phyloP scores from a whole-genome alignment of 2,329 filamentous ascomycete genomes.

The Trichoderma atroviride region DNA sequence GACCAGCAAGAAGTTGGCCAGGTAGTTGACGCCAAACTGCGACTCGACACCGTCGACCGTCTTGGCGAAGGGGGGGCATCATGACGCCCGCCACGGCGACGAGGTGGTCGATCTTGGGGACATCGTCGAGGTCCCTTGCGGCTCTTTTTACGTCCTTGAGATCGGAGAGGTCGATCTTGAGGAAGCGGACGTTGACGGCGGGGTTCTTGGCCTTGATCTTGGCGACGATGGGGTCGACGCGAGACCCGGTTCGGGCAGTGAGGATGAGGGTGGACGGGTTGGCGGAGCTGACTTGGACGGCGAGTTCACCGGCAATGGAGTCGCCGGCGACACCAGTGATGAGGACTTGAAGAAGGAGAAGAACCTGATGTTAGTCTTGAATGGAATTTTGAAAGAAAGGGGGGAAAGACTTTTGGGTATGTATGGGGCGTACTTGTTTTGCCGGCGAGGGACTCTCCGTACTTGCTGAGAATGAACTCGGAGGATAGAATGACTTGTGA shows the following conservation, averaged over 20 bases:
- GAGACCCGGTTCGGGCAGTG: constrained; percentile 6
- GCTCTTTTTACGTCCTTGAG: constrained; percentile 11
- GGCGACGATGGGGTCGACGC: constrained; percentile 13
- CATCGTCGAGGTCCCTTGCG: constrained; percentile 12
- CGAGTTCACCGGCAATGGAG: constrained; percentile 28
- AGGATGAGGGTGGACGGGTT: constrained; percentile 26
- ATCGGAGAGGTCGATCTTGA: constrained; percentile 17
- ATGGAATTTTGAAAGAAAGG: neutral
- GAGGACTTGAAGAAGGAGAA: neutral
- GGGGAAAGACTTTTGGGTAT: neutral
- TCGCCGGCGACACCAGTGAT: constrained; percentile 24
- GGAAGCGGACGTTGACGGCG: constrained; percentile 12
- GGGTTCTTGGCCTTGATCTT: constrained; percentile 14
- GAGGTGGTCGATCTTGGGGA: constrained; percentile 23
- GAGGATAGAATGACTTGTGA: constrained; percentile 15
- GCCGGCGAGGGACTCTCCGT: constrained; percentile 1
- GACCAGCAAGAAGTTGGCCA: constrained; percentile 56
- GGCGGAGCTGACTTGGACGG: constrained; percentile 24
- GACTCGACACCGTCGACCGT: constrained; percentile 32
- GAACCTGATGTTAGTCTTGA: neutral
- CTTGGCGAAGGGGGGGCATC: constrained; percentile 23
- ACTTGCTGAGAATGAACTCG: neutral
- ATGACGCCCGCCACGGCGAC: constrained; percentile 27
- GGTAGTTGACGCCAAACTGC: constrained; percentile 56
- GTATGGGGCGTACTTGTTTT: constrained; percentile 1